Percentiles rank a stretch among this genome's conserved stretches.
These are phyloP conservation scores for Aspergillus transmontanensis DNA, from an alignment of 2,329 filamentous ascomycete species.

Conservation along the genomic window DNA sequence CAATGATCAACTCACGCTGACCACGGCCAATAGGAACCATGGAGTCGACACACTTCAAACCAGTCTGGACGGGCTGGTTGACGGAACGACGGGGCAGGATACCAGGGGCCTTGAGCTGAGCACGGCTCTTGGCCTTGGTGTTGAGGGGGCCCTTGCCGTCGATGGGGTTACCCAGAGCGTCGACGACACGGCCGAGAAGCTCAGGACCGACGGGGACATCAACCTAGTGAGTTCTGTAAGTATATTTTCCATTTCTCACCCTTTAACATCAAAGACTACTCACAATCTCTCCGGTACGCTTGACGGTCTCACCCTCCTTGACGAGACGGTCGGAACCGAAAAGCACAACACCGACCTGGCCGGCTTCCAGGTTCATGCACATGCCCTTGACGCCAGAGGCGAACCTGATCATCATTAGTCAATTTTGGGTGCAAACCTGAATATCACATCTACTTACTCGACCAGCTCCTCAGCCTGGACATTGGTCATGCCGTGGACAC, in stretches of 20 bases:
- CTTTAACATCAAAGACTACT: slow-evolving; percentile 45
- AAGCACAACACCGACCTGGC: slow-evolving; percentile 99
- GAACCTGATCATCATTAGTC: slow-evolving; percentile 66
- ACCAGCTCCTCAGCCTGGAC: slow-evolving; percentile 99
- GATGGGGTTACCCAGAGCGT: slow-evolving; percentile 98
- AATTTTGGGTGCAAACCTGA: slow-evolving; percentile 21
- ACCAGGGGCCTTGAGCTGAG: slow-evolving; percentile 97
- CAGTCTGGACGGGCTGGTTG: slow-evolving; percentile 98
- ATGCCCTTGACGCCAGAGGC: slow-evolving; percentile 99
- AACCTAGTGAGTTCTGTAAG: slow-evolving; percentile 61
- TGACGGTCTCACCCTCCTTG: slow-evolving; percentile 99
- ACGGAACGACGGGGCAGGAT: slow-evolving; percentile 97
- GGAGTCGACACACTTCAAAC: slow-evolving; percentile 98
- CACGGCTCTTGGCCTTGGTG: slow-evolving; percentile 88
- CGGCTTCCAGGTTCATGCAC: slow-evolving; percentile 99
- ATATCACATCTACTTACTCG: slow-evolving; percentile 70
- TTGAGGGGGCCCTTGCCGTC: slow-evolving; percentile 98
- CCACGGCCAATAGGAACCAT: slow-evolving; percentile 99
- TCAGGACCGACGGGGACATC: slow-evolving; percentile 92
- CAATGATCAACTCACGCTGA: slow-evolving; percentile 99
- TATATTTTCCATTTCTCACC: background rate
- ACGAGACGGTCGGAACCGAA: slow-evolving; percentile 99
- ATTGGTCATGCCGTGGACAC: slow-evolving; percentile 99
- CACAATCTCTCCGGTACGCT: slow-evolving; percentile 99
- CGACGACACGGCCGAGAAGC: slow-evolving; percentile 96